Evolutionary conservation across 176 grass and related monocot genomes (phyloP).

Genomic region (Themeda triandra): DNA sequence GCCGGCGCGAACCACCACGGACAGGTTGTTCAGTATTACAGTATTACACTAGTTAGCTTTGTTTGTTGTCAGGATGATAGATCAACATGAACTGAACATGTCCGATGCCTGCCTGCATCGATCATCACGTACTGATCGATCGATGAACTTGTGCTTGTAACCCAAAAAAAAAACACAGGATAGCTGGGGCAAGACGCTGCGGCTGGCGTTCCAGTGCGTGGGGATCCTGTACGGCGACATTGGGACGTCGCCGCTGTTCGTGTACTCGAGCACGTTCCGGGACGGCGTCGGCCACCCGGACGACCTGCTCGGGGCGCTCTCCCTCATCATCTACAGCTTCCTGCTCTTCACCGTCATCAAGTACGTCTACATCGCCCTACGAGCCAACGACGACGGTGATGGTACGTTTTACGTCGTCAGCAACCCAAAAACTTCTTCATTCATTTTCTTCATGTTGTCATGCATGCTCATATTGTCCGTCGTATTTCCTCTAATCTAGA

Average conservation of each 20-base stretch:
- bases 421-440: neutral
- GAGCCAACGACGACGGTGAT: constrained; percentile 47
- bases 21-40: constrained; percentile 11
- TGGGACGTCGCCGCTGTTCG: constrained; percentile 45
- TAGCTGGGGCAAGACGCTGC: constrained; percentile 18
- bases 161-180: constrained; percentile 10
- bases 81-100: too few species aligned
- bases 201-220: constrained; percentile 44
- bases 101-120: too few species aligned
- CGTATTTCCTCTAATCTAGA: too few species aligned
- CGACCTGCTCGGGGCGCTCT: constrained; percentile 45
- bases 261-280: constrained; percentile 48
- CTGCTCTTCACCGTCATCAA: constrained; percentile 38
- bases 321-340: constrained; percentile 48
- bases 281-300: constrained; percentile 23
- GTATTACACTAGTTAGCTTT: too few species aligned
- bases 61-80: too few species aligned
- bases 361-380: constrained; percentile 42
- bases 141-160: too few species aligned
- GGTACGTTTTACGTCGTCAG: neutral
- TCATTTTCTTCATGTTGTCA: too few species aligned
- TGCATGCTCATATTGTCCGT: too few species aligned
- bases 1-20: neutral
- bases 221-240: constrained; percentile 57
- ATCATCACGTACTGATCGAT: too few species aligned